Evolutionary conservation across 2,329 filamentous ascomycete species (phyloP), one percentile per base, ranked within the genome.

Genomic region (Microthyrium microscopicum): DNA sequence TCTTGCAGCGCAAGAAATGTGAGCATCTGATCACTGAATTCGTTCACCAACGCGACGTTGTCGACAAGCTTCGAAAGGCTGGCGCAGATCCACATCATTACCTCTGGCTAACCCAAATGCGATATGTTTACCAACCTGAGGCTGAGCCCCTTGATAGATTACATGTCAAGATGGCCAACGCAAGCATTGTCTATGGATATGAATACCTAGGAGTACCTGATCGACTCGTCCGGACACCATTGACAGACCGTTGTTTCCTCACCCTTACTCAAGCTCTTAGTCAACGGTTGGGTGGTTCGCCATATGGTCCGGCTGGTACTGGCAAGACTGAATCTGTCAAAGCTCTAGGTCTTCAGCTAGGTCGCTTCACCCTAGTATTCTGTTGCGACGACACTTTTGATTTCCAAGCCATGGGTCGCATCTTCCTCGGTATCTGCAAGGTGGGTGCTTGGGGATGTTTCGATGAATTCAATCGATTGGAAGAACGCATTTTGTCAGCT

Each of bases 381-480:
- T 98, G 91, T 56, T 99, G 89, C 61, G 89, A 99, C 51, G 89
- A 98, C 57, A 98, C 89, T 0, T 99, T 99, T 48, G 89, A 99
- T 55, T 98, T 95, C 66, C 89, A 98, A 51, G 89, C 89, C 32
- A 98, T 99, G 89, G 91, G 91, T 11, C 82, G 89, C 45, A 99
- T 99, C 46, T 98, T 99, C 69, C 68, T 98, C 22, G 89, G 89
- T 68, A 92, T 99, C 41, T 98, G 91, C 54, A 89, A 98, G 55
- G 89, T 99, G 30, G 89, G 89, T 53, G 89, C 89, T 4, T 99
- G 89, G 89, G 91, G 91, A 48, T 99, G 89, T 63, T 99, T 99
- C 56, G 89, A 99, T 50, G 89, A 99, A 62, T 99, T 99, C 66
- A 99, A 99, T 58, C 81, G 89, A 68, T 66, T 99, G 15, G 89